Percentiles rank a stretch among this genome's conserved stretches.
phyloP scores from a whole-genome alignment of 805 yeast species.

The Candida railenensis region DNA sequence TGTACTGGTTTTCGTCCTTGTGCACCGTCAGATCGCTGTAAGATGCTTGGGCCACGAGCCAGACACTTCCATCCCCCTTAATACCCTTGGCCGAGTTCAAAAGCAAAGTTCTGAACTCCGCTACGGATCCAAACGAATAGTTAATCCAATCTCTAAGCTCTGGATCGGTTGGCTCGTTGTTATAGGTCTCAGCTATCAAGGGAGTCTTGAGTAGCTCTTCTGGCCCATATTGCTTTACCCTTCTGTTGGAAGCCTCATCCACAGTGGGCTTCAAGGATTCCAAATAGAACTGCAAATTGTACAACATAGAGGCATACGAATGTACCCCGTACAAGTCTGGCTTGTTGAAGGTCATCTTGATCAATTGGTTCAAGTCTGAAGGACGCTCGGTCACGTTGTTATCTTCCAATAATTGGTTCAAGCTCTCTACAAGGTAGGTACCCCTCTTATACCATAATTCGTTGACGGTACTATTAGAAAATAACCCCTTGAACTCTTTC shows the following conservation, averaged over 20 bases:
- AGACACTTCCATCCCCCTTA: constrained; percentile 87
- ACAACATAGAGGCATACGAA: constrained; percentile 45
- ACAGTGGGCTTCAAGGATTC: constrained; percentile 38
- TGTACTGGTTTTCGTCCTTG: constrained; percentile 25
- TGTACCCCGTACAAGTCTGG: constrained; percentile 45
- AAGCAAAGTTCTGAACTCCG: constrained; percentile 71
- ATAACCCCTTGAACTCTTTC: constrained; percentile 34
- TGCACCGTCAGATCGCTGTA: constrained; percentile 17
- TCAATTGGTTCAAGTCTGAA: constrained; percentile 29
- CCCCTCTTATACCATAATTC: constrained; percentile 43
- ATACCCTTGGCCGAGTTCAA: constrained; percentile 67
- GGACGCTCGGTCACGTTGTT: constrained; percentile 24
- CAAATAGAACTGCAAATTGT: constrained; percentile 48
- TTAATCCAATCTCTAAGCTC: constrained; percentile 48
- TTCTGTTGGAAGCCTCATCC: constrained; percentile 14
- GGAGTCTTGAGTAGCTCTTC: constrained; percentile 48
- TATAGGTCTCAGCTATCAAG: constrained; percentile 26
- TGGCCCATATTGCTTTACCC: constrained; percentile 13
- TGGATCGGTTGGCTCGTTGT: constrained; percentile 32
- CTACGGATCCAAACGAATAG: constrained; percentile 70
- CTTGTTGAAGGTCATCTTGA: constrained; percentile 42
- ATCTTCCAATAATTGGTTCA: constrained; percentile 32
- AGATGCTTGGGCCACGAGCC: constrained; percentile 69
- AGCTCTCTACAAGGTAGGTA: constrained; percentile 28
- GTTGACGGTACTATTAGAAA: constrained; percentile 27